These are phyloP conservation scores for Stygiomarasmius scandens DNA, from an alignment of 1,284 basidiomycete genomes.

Conservation along the genomic window DNA sequence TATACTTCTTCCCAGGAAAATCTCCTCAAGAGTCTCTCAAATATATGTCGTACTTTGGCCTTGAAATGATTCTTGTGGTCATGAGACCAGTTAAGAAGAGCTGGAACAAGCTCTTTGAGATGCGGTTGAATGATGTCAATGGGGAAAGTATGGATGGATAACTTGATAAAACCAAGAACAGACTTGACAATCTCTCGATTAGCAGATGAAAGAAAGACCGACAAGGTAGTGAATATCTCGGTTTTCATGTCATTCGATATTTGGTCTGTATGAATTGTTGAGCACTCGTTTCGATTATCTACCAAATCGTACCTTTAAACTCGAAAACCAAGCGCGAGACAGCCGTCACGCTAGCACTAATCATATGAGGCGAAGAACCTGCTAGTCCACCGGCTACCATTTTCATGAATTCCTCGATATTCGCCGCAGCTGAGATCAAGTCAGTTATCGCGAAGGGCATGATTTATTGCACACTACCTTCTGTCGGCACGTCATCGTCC, in stretches of 20 bases:
- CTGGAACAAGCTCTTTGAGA: slow-evolving; percentile 80
- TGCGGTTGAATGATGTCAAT: slow-evolving; percentile 74
- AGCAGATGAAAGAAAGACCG: slow-evolving; percentile 89
- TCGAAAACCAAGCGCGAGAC: slow-evolving; percentile 95
- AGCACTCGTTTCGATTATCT: neutral
- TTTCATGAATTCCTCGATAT: slow-evolving; percentile 90
- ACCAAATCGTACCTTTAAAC: slow-evolving; percentile 74
- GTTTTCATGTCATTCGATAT: slow-evolving; percentile 79
- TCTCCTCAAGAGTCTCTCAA: slow-evolving; percentile 92
- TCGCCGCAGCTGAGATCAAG: slow-evolving; percentile 64
- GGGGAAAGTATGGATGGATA: slow-evolving; percentile 86
- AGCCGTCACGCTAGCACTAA: slow-evolving; percentile 94
- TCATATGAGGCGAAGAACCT: slow-evolving; percentile 96
- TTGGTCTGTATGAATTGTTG: slow-evolving; percentile 48
- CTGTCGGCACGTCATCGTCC: slow-evolving; percentile 66
- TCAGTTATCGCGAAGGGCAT: slow-evolving; percentile 6
- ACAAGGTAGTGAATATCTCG: slow-evolving; percentile 86
- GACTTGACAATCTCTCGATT: slow-evolving; percentile 99
- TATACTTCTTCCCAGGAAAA: slow-evolving; percentile 90
- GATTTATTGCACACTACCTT: slow-evolving; percentile 49
- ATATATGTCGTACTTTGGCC: slow-evolving; percentile 93
- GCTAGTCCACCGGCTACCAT: slow-evolving; percentile 97
- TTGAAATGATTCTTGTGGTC: slow-evolving; percentile 99
- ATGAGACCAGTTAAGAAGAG: slow-evolving; percentile 89
- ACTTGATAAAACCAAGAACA: slow-evolving; percentile 93